Base-by-base conservation (phyloP, 345 rosid genomes). In the Eutrema japonicum region DNA sequence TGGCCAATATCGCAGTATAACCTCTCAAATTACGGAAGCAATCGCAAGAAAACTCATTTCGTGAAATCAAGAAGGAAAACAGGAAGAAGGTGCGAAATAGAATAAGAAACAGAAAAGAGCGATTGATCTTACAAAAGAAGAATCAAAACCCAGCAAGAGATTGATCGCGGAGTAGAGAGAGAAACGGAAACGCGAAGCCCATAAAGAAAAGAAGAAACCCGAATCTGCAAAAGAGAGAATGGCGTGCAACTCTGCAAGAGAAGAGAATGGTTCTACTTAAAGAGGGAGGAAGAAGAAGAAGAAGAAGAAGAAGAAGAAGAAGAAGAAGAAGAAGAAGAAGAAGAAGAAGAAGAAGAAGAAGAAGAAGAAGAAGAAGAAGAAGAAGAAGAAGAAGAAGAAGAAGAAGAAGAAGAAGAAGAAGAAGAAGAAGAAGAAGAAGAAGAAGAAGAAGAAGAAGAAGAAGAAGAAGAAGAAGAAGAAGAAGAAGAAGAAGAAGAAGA, bases 121-220 rank as follows among this genome's bases (percentile, higher is more conserved):
- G n/a, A 45, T 27, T 3, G 48, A 64, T 27, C 58, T 54, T 48
- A 66, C 78, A 43, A 1, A 27, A 63, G 37, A 37, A 26, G 64
- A 72, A 26, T 32, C 63, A 63, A 64, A 55, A 29, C 77, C 76
- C 56, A 53, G 38, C 12, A 58, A 73, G 63, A 50, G 36, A 22
- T 22, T 27, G 57, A 70, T 38, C 43, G 40, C 9, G 8, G 42
- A 38, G 42, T 9, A 33, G 58, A 45, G 49, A 14, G 51, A 51
- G 56, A 51, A 13, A 51, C 35, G 33, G 13, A 26, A 11, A 51
- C 53, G 30, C 53, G n/a, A 27, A 10, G n/a, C 30, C 2, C 12
- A 49, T 16, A 12, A 12, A 42, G 42, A 40, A 40, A 2, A 40
- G 42, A 7, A 47, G 51, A 16, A 47, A 16, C 22, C 27, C 26